Evolutionary conservation across 2,329 filamentous ascomycete species (phyloP), one percentile per base, ranked within the genome.

Genomic region (Fusarium sp.): DNA sequence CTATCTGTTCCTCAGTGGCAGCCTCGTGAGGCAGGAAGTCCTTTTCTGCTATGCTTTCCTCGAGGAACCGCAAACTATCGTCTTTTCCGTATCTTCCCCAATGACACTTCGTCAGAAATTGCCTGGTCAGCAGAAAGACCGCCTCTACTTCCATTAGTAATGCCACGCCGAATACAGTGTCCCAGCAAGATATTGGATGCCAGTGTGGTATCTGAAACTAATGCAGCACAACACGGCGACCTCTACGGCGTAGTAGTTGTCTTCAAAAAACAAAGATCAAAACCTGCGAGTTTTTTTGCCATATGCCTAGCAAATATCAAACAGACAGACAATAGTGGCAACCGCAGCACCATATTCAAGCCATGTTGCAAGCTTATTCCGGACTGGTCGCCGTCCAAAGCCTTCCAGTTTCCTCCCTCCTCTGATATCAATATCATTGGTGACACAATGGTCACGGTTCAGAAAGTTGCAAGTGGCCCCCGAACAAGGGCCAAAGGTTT

Each of bases 101-200:
- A 16, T 4, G 3, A 20, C 3, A n/a, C 2, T 3, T 6, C 33
- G 21, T 24, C 29, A 0, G 31, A 49, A 3, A 2, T 12, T 3
- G 8, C 12, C 5, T 49, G 46, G 31, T 3, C 46, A 20, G 24
- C 18, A 6, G 21, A 49, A 1, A n/a, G 8, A 3, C 31, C 31
- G 2, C 46, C 46, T 20, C 5, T 37, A 6, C 6, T 37, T 5
- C 31, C 31, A 1, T 13, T 49, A 0, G 24, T 49, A 11, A 37
- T 49, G 31, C 46, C 46, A 16, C 21, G 21, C 8, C 31, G 16
- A 0, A 35, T 35, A 35, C 15, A 16, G 8, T 4, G 5, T 18
- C 15, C 18, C 5, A 16, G 2, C 5, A 11, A 47, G 3, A 20
- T n/a, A 10, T 11, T 1, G 4, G 18, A 8, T 9, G 18, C 6